Conservation (phyloP, 768 basidiomycete genomes). For the Calvatia gigantea region DNA sequence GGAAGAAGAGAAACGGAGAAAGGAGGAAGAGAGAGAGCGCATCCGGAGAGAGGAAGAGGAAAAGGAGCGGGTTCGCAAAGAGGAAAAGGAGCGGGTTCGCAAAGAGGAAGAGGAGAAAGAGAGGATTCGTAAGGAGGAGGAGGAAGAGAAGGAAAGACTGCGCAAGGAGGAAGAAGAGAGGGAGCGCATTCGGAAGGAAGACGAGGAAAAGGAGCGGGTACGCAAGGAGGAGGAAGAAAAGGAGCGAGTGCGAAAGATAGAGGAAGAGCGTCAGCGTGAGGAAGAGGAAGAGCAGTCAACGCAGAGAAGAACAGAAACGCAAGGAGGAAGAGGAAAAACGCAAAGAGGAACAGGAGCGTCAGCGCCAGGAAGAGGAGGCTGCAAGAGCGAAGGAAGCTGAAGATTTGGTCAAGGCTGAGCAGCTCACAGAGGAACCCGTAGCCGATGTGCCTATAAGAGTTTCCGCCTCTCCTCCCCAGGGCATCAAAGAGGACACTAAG, state of each 20-base stretch:
- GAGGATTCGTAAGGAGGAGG: constrained; percentile 22
- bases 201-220: constrained; percentile 27
- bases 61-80: constrained; percentile 32
- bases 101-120: constrained; percentile 44
- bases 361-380: constrained; percentile 40
- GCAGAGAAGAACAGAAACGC: constrained; percentile 32
- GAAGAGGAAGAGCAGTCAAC: constrained; percentile 31
- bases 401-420: constrained; percentile 20
- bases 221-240: constrained; percentile 27
- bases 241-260: constrained; percentile 16
- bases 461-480: constrained; percentile 30
- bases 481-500: constrained; percentile 36
- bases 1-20: constrained; percentile 25
- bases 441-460: constrained; percentile 42
- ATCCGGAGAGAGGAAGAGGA: constrained; percentile 38
- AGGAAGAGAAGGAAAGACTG: constrained; percentile 28
- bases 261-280: constrained; percentile 32
- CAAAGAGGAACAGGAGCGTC: constrained; percentile 24
- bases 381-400: constrained; percentile 29
- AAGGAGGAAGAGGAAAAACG: constrained; percentile 28
- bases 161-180: constrained; percentile 45
- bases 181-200: constrained; percentile 26
- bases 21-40: constrained; percentile 47
- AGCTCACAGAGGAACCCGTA: constrained; percentile 39
- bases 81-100: constrained; percentile 35